Percentiles rank a stretch among this genome's conserved stretches.
phyloP scores from a whole-genome alignment of 768 basidiomycete genomes.

The Cyclocybe aegerita region DNA sequence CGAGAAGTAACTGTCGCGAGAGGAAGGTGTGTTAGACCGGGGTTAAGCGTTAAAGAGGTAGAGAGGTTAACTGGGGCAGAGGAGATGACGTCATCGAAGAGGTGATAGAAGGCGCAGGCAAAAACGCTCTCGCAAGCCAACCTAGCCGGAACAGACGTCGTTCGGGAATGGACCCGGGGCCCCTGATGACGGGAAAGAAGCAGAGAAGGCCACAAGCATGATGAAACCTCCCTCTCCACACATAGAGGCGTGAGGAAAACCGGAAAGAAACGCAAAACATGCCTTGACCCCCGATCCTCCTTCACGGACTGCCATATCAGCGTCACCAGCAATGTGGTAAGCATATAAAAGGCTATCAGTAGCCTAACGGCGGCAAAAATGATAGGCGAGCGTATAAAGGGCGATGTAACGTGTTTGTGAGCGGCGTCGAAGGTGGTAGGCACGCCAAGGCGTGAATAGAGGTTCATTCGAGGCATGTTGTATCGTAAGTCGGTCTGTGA shows the following conservation, averaged over 20 bases:
- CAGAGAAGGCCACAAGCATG: neutral
- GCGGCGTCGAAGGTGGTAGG: constrained; percentile 32
- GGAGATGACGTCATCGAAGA: no score
- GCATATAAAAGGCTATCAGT: constrained; percentile 49
- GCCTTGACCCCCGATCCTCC: constrained; percentile 30
- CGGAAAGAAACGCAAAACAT: constrained; percentile 6
- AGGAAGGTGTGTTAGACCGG: neutral
- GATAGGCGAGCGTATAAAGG: constrained; percentile 39
- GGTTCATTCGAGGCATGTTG: constrained; percentile 8
- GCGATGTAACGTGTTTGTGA: constrained; percentile 47
- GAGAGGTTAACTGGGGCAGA: neutral
- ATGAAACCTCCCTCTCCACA: neutral
- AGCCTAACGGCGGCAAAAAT: constrained; percentile 45
- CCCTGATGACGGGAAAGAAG: neutral
- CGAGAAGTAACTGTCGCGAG: constrained; percentile 47
- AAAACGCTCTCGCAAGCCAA: no score
- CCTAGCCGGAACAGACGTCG: no score
- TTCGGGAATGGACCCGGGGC: no score
- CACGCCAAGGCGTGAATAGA: constrained; percentile 16
- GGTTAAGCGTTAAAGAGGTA: no score
- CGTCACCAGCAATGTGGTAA: constrained; percentile 38
- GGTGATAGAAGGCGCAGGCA: no score
- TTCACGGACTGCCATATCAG: constrained; percentile 33
- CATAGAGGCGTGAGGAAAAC: neutral
- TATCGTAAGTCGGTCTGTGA: neutral